phyloP scores from a whole-genome alignment of 139 green algal species.

The Dunaliella sp. region DNA sequence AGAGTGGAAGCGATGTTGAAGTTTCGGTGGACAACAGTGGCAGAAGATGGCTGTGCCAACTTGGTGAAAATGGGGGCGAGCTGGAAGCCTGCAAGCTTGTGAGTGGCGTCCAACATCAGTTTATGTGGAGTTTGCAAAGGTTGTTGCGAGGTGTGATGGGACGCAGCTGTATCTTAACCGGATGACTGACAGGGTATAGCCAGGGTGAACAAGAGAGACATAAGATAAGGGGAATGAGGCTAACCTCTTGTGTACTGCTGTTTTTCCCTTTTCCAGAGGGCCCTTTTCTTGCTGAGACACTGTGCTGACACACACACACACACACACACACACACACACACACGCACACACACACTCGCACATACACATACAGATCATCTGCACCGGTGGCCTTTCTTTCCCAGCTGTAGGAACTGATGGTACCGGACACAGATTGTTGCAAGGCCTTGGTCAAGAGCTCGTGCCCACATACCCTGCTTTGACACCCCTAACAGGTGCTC shows the following conservation, averaged over 20 bases:
- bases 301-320: not conserved
- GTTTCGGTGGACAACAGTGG: no score
- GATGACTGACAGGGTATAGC: no score
- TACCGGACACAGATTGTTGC: conserved; percentile 41
- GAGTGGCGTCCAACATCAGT: not conserved
- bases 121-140: no score
- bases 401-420: conserved; percentile 85
- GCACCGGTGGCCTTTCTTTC: conserved; percentile 79
- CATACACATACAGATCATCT: conserved; percentile 57
- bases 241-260: conserved; percentile 46
- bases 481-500: conserved; percentile 73
- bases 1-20: no score
- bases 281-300: not conserved
- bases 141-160: no score
- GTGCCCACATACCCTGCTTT: conserved; percentile 75
- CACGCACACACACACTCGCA: not conserved
- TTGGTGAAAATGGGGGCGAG: not conserved
- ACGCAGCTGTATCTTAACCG: not conserved
- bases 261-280: no score
- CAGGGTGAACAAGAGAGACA: no score
- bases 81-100: not conserved
- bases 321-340: no score
- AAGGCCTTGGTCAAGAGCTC: conserved; percentile 62
- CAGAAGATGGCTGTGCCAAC: not conserved
- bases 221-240: conserved; percentile 42